Evolutionary conservation across 176 grass and related monocot species (phyloP).

Genomic region (Aegilops speltoides): DNA sequence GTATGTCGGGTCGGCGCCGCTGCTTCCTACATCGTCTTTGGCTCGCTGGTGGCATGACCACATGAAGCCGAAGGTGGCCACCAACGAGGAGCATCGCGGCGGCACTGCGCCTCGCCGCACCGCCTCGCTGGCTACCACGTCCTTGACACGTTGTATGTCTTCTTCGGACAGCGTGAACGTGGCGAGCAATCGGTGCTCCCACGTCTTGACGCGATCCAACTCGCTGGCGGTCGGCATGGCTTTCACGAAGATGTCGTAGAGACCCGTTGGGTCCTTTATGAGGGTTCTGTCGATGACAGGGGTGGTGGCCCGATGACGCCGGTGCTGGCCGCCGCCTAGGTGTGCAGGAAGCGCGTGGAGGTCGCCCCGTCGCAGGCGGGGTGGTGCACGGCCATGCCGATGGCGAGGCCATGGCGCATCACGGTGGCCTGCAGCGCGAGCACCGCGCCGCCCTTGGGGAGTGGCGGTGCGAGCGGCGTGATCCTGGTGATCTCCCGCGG

Average conservation of each 20-base stretch:
- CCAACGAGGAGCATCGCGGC: constrained; percentile 48
- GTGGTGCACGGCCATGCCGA: neutral
- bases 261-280: neutral
- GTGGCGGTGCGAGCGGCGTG: neutral
- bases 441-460: neutral
- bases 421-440: neutral
- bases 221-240: neutral
- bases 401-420: neutral
- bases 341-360: neutral
- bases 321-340: neutral
- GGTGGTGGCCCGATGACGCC: neutral
- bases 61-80: constrained; percentile 27
- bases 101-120: neutral
- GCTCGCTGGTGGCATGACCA: constrained; percentile 39
- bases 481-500: neutral
- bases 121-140: neutral
- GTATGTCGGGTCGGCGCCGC: neutral
- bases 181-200: constrained; percentile 22
- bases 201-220: neutral
- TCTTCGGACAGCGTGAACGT: constrained; percentile 27
- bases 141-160: constrained; percentile 35
- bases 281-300: neutral
- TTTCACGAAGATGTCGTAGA: neutral
- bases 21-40: neutral
- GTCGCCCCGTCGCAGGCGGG: neutral